These are phyloP conservation scores for Sporopachydermia lactativora DNA, from an alignment of 805 yeast species.

Conservation along the genomic window DNA sequence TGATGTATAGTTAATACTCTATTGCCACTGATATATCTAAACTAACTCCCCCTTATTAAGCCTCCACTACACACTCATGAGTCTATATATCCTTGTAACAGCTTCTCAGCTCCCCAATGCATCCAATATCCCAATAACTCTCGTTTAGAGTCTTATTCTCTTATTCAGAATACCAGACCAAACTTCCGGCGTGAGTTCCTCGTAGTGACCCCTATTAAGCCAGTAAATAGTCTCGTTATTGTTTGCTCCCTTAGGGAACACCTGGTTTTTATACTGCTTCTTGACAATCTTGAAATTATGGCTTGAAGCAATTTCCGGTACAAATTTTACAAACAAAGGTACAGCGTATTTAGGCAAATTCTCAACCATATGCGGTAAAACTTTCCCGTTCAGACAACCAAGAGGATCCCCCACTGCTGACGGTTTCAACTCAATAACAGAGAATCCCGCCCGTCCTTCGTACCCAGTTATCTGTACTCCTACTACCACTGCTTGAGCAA, in stretches of 20 bases:
- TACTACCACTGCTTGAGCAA: constrained; percentile 65
- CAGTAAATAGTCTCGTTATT: constrained; percentile 56
- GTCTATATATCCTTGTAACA: too few species aligned
- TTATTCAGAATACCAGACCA: constrained; percentile 29
- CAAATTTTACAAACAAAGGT: constrained; percentile 70
- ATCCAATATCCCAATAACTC: too few species aligned
- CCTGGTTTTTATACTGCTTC: constrained; percentile 51
- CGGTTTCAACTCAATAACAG: constrained; percentile 37
- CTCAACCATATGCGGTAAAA: constrained; percentile 15
- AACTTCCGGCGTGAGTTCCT: constrained; percentile 35
- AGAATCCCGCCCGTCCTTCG: constrained; percentile 93
- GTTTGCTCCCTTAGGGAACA: constrained; percentile 49
- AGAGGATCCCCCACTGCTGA: constrained; percentile 20
- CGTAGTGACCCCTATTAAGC: constrained; percentile 44
- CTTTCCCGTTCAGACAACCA: not conserved
- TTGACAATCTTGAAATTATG: constrained; percentile 78
- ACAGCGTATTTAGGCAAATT: constrained; percentile 73
- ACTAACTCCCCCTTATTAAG: too few species aligned
- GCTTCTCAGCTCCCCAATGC: too few species aligned
- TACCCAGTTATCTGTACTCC: constrained; percentile 76
- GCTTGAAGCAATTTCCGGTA: constrained; percentile 42
- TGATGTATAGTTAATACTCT: too few species aligned
- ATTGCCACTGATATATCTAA: too few species aligned
- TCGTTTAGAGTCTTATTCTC: not conserved
- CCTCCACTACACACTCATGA: too few species aligned